These are phyloP conservation scores for Oxytropis ochrocephala DNA, from an alignment of 306 rosid genomes.

Conservation along the genomic window DNA sequence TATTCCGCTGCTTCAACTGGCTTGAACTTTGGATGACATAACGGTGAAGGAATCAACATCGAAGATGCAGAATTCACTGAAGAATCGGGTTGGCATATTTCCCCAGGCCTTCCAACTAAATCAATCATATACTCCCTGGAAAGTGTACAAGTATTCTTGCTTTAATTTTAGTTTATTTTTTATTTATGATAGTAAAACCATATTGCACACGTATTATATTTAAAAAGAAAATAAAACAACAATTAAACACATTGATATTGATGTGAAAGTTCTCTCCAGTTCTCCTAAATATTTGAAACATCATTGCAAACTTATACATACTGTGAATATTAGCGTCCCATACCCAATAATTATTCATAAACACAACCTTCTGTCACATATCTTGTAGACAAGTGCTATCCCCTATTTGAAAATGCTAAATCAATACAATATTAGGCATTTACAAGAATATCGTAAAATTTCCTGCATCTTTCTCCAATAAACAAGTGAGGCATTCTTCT, in stretches of 20 bases:
- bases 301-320: background rate
- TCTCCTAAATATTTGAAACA: background rate
- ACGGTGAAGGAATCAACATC: conserved; percentile 68
- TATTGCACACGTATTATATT: background rate
- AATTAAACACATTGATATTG: background rate
- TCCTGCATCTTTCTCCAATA: background rate
- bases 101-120: conserved; percentile 82
- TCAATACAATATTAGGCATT: background rate
- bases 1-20: conserved; percentile 51
- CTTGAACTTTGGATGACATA: conserved; percentile 82
- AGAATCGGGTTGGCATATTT: conserved; percentile 71
- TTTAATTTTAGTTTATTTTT: background rate
- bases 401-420: background rate
- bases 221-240: background rate
- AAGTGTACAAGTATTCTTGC: conserved; percentile 1
- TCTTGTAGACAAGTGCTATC: background rate
- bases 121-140: conserved; percentile 84
- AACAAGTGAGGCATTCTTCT: background rate
- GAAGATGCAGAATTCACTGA: conserved; percentile 80
- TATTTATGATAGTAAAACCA: conserved; percentile 6
- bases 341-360: background rate
- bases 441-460: background rate
- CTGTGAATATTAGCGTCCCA: background rate
- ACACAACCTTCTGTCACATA: background rate
- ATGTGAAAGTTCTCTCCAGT: background rate